Conservation (phyloP, 176 grass and related monocot genomes). For the Juncus inflexus region DNA sequence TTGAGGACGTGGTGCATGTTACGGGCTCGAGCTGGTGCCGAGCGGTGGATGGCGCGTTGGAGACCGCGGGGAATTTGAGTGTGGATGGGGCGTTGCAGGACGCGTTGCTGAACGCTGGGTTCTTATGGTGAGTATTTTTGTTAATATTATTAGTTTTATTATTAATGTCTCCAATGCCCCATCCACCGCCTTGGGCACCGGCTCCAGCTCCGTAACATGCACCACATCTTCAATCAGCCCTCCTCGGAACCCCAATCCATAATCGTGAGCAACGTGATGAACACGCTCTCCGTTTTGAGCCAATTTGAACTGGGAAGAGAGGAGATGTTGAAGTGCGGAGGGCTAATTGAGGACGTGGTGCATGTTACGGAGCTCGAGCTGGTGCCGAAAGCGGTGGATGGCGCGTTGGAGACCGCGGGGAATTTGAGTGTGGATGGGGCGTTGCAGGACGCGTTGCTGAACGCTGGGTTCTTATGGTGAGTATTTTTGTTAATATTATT, state of each 20-base stretch:
- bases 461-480: constrained; percentile 91
- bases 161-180: no score
- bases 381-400: constrained; percentile 84
- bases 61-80: constrained; percentile 76
- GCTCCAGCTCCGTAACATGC: no score
- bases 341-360: constrained; percentile 91
- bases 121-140: constrained; percentile 57
- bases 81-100: constrained; percentile 70
- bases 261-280: constrained; percentile 97
- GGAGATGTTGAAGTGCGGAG: constrained; percentile 82
- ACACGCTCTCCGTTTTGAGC: constrained; percentile 78
- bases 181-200: no score
- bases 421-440: constrained; percentile 74
- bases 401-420: constrained; percentile 74
- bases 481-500: no score
- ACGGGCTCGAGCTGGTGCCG: constrained; percentile 76
- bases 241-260: constrained; percentile 85
- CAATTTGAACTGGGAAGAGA: constrained; percentile 74
- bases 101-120: constrained; percentile 78
- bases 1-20: constrained; percentile 94
- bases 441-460: constrained; percentile 75
- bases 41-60: constrained; percentile 77
- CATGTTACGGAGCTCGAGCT: constrained; percentile 91
- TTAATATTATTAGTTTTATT: no score
- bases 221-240: no score